Conservation (phyloP, 139 green algal species). For the Zygnema cylindricum region DNA sequence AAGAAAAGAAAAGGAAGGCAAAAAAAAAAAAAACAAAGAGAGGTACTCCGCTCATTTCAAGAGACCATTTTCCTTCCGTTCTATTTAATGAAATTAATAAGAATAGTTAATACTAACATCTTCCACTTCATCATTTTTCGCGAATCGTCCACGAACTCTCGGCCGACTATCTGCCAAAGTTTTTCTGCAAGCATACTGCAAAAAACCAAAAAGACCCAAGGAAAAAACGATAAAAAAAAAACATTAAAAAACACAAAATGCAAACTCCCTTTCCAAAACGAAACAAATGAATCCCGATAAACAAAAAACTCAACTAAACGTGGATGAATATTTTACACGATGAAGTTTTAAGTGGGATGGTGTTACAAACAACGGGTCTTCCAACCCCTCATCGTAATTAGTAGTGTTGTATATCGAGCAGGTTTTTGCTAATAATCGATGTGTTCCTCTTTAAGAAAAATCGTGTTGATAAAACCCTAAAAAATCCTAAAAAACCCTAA, state of each 20-base stretch:
- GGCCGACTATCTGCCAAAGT: slow-evolving; percentile 79
- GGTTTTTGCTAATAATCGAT: too few relatives aligned
- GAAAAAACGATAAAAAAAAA: too few relatives aligned
- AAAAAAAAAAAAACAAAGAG: neutral
- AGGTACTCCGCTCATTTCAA: too few relatives aligned
- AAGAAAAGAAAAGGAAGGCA: neutral
- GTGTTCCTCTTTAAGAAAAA: too few relatives aligned
- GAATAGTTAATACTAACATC: neutral
- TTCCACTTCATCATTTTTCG: slow-evolving; percentile 60
- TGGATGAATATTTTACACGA: neutral
- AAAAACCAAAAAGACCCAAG: neutral
- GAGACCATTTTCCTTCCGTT: neutral
- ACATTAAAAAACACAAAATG: neutral
- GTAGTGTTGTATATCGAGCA: too few relatives aligned
- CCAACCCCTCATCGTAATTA: too few relatives aligned
- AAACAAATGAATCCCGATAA: neutral
- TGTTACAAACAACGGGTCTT: too few relatives aligned
- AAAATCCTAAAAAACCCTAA: too few relatives aligned
- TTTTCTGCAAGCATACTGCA: slow-evolving; percentile 82
- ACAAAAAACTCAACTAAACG: slow-evolving; percentile 11
- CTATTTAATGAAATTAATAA: neutral
- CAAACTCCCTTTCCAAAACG: neutral
- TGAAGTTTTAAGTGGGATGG: too few relatives aligned
- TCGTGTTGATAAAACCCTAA: too few relatives aligned
- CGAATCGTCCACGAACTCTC: slow-evolving; percentile 78